These are phyloP conservation scores for Cryphonectria radicalis DNA, from an alignment of 2,329 filamentous ascomycete genomes.

Conservation along the genomic window DNA sequence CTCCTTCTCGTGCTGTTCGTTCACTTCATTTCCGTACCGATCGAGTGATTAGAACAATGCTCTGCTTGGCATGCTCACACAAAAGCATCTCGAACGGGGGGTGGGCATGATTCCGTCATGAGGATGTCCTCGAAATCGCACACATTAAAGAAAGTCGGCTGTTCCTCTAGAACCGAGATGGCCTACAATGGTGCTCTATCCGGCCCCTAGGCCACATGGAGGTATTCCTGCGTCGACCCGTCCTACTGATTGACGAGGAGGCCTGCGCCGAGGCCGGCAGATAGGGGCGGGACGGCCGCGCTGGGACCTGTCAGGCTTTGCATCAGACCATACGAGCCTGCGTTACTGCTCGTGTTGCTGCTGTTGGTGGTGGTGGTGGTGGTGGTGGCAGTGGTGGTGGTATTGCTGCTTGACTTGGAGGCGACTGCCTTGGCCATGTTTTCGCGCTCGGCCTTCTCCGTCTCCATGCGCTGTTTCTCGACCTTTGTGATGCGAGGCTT, in stretches of 20 bases:
- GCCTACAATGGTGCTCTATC: neutral
- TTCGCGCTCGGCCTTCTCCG: conserved; percentile 79
- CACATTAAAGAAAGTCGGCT: neutral
- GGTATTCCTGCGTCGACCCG: conserved; percentile 1
- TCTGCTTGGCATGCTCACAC: neutral
- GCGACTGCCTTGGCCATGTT: conserved; percentile 43
- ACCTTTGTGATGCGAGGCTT: conserved; percentile 88
- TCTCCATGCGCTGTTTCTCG: conserved; percentile 78
- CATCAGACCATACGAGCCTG: conserved; percentile 23
- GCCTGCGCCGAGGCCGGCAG: conserved; percentile 21
- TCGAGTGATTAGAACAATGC: neutral
- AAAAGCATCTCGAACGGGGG: neutral
- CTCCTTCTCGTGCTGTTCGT: neutral
- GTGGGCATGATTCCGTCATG: neutral
- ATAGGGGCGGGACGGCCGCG: conserved; percentile 22
- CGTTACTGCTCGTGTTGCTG: conserved; percentile 31
- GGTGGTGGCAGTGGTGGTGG: conserved; percentile 35
- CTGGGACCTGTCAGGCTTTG: conserved; percentile 17
- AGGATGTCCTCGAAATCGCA: neutral
- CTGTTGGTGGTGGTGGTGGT: conserved; percentile 36
- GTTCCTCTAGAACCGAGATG: neutral
- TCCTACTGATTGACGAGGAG: conserved; percentile 25
- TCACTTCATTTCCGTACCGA: neutral
- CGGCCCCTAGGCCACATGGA: conserved; percentile 2
- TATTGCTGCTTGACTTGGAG: conserved; percentile 43